Conservation (phyloP, 2,329 filamentous ascomycete species). For the Fusarium nanum region DNA sequence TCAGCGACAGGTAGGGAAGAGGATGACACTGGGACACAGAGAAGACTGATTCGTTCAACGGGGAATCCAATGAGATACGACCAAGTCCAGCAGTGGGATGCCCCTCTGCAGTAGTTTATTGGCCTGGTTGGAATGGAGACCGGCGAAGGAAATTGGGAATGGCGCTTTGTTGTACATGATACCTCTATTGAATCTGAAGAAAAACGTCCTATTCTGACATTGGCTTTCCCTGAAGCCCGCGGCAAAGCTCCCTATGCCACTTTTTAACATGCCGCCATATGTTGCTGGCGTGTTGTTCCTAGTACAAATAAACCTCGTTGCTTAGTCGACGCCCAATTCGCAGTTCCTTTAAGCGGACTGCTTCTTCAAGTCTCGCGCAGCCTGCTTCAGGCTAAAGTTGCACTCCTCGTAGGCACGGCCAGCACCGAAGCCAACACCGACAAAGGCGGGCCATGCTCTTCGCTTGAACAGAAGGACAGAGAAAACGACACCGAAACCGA, state of each 20-base stretch:
- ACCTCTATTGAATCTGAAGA: constrained; percentile 48
- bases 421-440: constrained; percentile 93
- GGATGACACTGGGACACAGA: constrained; percentile 26
- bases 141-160: constrained; percentile 14
- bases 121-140: neutral
- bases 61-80: constrained; percentile 19
- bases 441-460: constrained; percentile 95
- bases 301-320: constrained; percentile 37
- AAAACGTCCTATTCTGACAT: constrained; percentile 45
- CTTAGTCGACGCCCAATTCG: constrained; percentile 2
- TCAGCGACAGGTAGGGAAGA: constrained; percentile 41
- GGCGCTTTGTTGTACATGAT: constrained; percentile 51
- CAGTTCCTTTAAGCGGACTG: constrained; percentile 54
- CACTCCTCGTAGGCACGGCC: constrained; percentile 98
- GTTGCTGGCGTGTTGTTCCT: constrained; percentile 43
- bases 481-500: constrained; percentile 98
- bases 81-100: constrained; percentile 29
- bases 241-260: constrained; percentile 33
- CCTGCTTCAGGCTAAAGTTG: constrained; percentile 80
- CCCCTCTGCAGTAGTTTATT: constrained; percentile 6
- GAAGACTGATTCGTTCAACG: constrained; percentile 22
- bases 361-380: constrained; percentile 68
- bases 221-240: constrained; percentile 41
- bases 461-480: constrained; percentile 98
- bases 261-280: constrained; percentile 40